Conservation (phyloP, 148 eudicot genomes). For the Silene conica region DNA sequence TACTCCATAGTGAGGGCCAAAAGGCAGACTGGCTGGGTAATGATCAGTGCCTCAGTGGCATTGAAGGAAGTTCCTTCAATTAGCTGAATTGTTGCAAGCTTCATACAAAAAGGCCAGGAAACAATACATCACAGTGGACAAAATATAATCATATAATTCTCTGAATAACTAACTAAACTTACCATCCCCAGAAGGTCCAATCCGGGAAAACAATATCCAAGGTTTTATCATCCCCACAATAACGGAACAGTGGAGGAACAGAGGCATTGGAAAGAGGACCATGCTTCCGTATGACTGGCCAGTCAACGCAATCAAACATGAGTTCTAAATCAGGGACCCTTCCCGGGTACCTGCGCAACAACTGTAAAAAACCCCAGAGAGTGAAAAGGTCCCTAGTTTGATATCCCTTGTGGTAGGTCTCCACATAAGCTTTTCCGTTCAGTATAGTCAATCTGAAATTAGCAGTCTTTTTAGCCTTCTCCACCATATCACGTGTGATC, state of each 20-base stretch:
- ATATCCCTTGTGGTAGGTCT: constrained; percentile 37
- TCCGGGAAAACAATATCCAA: constrained; percentile 82
- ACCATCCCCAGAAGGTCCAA: constrained; percentile 99
- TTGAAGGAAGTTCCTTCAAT: neutral
- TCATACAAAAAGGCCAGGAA: neutral
- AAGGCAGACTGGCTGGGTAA: neutral
- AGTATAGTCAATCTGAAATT: constrained; percentile 52
- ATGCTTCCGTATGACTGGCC: constrained; percentile 43
- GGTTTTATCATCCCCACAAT: constrained; percentile 57
- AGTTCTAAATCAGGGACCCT: constrained; percentile 77
- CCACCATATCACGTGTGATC: constrained; percentile 54
- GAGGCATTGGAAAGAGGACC: constrained; percentile 30
- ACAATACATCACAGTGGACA: neutral
- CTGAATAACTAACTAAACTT: constrained; percentile 14
- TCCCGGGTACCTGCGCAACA: constrained; percentile 75
- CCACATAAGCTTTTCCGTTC: constrained; percentile 60
- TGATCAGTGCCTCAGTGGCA: neutral
- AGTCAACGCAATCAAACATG: constrained; percentile 77
- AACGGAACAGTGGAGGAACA: constrained; percentile 67
- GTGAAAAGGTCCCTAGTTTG: constrained; percentile 70
- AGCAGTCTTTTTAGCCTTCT: constrained; percentile 47
- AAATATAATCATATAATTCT: neutral
- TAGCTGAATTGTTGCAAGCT: neutral
- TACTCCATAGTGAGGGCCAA: neutral
- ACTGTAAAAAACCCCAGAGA: constrained; percentile 71